Evolutionary conservation across 352 stramenopile genomes (phyloP), one percentile per base, ranked within the genome.

Genomic region (Phytopythium chamaehyphon): DNA sequence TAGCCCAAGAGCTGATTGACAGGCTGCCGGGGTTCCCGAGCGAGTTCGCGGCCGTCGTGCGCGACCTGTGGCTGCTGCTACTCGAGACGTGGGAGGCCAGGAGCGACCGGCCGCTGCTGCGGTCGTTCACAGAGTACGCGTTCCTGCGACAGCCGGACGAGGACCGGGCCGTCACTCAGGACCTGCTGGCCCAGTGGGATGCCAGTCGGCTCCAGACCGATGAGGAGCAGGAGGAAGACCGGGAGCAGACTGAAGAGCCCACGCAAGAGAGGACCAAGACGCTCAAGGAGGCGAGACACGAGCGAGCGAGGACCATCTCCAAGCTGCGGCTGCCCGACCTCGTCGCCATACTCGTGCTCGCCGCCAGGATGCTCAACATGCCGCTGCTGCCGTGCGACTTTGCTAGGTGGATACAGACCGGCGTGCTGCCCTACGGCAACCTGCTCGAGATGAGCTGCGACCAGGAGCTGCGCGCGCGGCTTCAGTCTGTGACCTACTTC

Each of bases 171-270:
- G 50, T 86, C 37, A 86, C 76, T 6, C 64, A 70, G 19, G 70
- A 88, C 19, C 61, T 89, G 51, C 58, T 91, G 42, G 77, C 87
- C 47, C 69, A 91, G 54, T 91, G 81, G 81, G 77, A 89, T 50
- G 66, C 61, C 19, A 59, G 77, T 9, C 69, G 61, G 37, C 61
- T 73, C 23, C 68, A 64, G 9, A 66, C 67, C 21, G 56, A 55
- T 39, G n/a, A 45, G 1, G 22, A 43, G 23, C 43, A 49, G 1
- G 37, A 54, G 9, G 43, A 47, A 12, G 51, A 66, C 11, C 37
- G 47, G 21, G 21, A 47, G 14, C 23, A 39, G 24, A 24, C 22
- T 9, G 35, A 37, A 6, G 9, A 47, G 6, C 43, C n/a, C n/a
- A n/a, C n/a, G n/a, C n/a, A n/a, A n/a, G n/a, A n/a, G n/a, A n/a